Percentiles rank a stretch among this genome's conserved stretches.
phyloP scores from a whole-genome alignment of 768 basidiomycete genomes.

The Rhizopogon roseolus region DNA sequence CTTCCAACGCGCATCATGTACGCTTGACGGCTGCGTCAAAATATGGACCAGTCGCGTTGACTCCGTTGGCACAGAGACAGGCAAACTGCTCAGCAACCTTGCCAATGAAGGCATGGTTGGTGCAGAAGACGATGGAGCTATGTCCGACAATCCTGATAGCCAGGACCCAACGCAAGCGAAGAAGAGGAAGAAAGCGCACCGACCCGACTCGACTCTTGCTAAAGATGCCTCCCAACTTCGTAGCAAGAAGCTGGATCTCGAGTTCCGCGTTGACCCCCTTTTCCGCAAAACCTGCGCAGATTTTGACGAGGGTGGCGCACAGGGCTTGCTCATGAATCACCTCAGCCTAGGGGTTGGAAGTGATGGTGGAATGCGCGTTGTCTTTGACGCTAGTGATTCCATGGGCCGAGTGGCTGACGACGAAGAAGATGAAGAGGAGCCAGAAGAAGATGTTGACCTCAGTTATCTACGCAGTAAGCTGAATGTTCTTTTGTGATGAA shows the following conservation, averaged over 20 bases:
- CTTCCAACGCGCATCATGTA: conserved; percentile 97
- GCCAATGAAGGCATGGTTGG: conserved; percentile 57
- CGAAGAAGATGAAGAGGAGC: conserved; percentile 58
- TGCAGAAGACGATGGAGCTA: conserved; percentile 52
- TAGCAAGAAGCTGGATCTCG: conserved; percentile 91
- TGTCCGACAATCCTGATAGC: conserved; percentile 61
- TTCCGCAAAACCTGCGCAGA: conserved; percentile 98
- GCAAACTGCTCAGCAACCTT: conserved; percentile 89
- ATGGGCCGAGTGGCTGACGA: conserved; percentile 76
- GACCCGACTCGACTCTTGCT: conserved; percentile 82
- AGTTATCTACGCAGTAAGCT: conserved; percentile 55
- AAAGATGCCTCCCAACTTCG: conserved; percentile 77
- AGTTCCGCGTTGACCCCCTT: conserved; percentile 93
- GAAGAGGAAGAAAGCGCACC: conserved; percentile 62
- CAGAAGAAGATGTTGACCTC: conserved; percentile 63
- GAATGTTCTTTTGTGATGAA: conserved; percentile 2
- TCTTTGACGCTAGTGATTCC: conserved; percentile 95
- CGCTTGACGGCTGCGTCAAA: conserved; percentile 97
- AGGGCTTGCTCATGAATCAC: conserved; percentile 96
- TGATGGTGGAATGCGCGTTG: conserved; percentile 81
- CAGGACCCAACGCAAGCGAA: conserved; percentile 53
- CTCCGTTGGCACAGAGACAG: conserved; percentile 93
- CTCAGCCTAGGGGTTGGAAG: conserved; percentile 70
- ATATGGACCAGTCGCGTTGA: conserved; percentile 99
- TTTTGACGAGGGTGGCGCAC: conserved; percentile 97